Percentiles rank a stretch among this genome's conserved stretches.
phyloP scores from a whole-genome alignment of 1,284 basidiomycete genomes.

The Moniliella sp. region DNA sequence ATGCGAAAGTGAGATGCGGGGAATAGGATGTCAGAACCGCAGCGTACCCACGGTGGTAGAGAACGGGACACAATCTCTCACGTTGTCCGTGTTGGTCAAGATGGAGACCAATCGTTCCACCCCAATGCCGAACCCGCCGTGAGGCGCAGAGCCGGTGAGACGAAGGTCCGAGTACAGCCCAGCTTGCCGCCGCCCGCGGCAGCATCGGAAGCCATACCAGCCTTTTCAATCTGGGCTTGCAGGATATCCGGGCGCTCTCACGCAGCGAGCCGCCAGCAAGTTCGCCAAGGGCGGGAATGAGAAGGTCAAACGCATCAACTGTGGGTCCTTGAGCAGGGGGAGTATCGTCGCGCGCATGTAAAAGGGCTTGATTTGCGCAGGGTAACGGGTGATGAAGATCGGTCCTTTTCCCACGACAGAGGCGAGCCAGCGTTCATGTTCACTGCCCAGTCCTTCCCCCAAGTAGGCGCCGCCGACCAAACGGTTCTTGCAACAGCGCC shows the following conservation, averaged over 20 bases:
- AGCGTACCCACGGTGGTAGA: slow-evolving; percentile 14
- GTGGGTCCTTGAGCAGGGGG: slow-evolving; percentile 37
- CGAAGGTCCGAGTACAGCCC: slow-evolving; percentile 26
- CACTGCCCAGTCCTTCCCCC: slow-evolving; percentile 33
- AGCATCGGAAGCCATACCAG: slow-evolving; percentile 1
- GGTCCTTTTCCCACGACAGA: slow-evolving; percentile 47
- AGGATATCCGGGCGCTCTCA: slow-evolving; percentile 49
- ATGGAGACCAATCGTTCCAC: slow-evolving; percentile 23
- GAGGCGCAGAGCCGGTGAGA: slow-evolving; percentile 15
- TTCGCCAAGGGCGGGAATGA: slow-evolving; percentile 71
- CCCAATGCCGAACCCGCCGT: slow-evolving; percentile 28
- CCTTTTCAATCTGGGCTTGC: slow-evolving; percentile 3
- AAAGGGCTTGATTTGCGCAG: slow-evolving; percentile 62
- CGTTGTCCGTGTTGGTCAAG: slow-evolving; percentile 19
- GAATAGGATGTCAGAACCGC: slow-evolving; percentile 7
- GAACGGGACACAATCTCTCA: slow-evolving; percentile 23
- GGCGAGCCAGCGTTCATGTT: slow-evolving; percentile 78
- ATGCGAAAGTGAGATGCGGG: too few relatives aligned
- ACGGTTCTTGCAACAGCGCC: slow-evolving; percentile 15
- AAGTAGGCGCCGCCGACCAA: slow-evolving; percentile 24
- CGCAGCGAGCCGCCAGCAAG: slow-evolving; percentile 73
- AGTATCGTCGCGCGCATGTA: slow-evolving; percentile 48
- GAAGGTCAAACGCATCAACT: slow-evolving; percentile 78
- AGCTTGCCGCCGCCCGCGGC: slow-evolving; percentile 3
- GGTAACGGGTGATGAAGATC: slow-evolving; percentile 79